A percentile compares a stretch with the other conserved stretches of the same genome.
Evolutionary conservation across 106 monocot genomes (phyloP).

Genomic region (Phalaenopsis aphrodite): DNA sequence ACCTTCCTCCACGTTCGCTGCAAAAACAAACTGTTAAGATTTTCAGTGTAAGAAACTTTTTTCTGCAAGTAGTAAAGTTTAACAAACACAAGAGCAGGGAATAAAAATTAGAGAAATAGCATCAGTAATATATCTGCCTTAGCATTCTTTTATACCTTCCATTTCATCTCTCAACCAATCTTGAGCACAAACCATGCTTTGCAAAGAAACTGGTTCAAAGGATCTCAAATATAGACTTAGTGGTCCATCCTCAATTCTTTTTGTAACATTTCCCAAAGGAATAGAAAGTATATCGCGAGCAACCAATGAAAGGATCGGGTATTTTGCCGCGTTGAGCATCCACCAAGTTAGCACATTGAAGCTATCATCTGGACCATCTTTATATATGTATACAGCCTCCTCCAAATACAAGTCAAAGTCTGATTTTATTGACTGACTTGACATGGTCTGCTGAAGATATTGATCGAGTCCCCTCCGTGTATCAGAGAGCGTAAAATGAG

Average conservation of each 20-base stretch:
- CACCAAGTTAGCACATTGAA: slow-evolving; percentile 73
- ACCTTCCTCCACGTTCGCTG: slow-evolving; percentile 11
- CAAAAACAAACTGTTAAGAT: slow-evolving; percentile 2
- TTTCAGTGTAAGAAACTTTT: neutral
- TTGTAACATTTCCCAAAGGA: slow-evolving; percentile 31
- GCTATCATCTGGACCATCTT: slow-evolving; percentile 35
- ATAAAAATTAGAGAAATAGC: neutral
- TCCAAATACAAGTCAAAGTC: slow-evolving; percentile 77
- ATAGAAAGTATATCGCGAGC: slow-evolving; percentile 55
- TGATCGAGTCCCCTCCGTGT: slow-evolving; percentile 64
- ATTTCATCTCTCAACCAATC: slow-evolving; percentile 64
- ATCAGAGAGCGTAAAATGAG: slow-evolving; percentile 56
- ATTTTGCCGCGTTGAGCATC: slow-evolving; percentile 64
- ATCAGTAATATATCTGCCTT: neutral
- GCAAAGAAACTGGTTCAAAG: slow-evolving; percentile 28
- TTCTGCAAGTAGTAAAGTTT: neutral
- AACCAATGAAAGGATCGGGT: slow-evolving; percentile 55
- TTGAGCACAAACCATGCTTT: slow-evolving; percentile 57
- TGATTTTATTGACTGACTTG: slow-evolving; percentile 51
- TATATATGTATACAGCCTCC: slow-evolving; percentile 53
- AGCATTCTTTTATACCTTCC: slow-evolving; percentile 33
- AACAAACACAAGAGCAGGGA: neutral
- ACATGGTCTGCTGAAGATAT: slow-evolving; percentile 54
- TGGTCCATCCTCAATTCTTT: slow-evolving; percentile 33
- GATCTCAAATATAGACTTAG: slow-evolving; percentile 48